Evolutionary conservation across 75 land plant species (phyloP).

Genomic region (Larix kaempferi): DNA sequence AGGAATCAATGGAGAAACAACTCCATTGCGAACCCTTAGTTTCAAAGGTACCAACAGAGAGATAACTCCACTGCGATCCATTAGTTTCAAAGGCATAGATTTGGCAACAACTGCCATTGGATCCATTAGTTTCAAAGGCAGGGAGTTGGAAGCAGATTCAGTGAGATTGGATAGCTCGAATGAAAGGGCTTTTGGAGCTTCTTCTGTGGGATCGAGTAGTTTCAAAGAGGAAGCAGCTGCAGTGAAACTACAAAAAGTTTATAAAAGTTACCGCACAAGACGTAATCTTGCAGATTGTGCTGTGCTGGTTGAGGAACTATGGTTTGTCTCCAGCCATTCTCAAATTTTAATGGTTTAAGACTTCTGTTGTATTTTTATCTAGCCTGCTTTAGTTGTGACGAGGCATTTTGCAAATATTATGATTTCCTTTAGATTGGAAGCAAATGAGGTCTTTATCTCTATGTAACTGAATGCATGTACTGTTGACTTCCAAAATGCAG

Average conservation of each 20-base stretch:
- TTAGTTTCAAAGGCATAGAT: neutral
- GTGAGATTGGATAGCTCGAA: neutral
- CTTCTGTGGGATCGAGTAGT: constrained; percentile 22
- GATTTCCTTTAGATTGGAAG: neutral
- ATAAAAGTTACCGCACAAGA: constrained; percentile 85
- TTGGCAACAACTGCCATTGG: neutral
- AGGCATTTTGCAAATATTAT: neutral
- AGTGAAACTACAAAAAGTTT: constrained; percentile 74
- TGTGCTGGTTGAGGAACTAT: constrained; percentile 68
- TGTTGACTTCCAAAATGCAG: constrained; percentile 24
- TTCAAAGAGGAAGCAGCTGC: constrained; percentile 61
- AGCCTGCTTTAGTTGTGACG: neutral
- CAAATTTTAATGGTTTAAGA: neutral
- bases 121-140: constrained; percentile 13
- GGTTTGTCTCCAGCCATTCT: constrained; percentile 26
- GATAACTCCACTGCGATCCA: neutral
- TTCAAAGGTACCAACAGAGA: constrained; percentile 1
- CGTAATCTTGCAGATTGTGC: constrained; percentile 92
- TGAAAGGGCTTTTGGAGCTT: constrained; percentile 6
- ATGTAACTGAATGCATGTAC: neutral
- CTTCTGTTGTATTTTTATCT: neutral
- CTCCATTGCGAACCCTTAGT: neutral
- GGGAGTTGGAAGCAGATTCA: neutral
- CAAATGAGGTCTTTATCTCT: neutral
- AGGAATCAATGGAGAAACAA: neutral